Evolutionary conservation across 2,329 filamentous ascomycete species (phyloP).

Genomic region (Claviceps pazoutovae): DNA sequence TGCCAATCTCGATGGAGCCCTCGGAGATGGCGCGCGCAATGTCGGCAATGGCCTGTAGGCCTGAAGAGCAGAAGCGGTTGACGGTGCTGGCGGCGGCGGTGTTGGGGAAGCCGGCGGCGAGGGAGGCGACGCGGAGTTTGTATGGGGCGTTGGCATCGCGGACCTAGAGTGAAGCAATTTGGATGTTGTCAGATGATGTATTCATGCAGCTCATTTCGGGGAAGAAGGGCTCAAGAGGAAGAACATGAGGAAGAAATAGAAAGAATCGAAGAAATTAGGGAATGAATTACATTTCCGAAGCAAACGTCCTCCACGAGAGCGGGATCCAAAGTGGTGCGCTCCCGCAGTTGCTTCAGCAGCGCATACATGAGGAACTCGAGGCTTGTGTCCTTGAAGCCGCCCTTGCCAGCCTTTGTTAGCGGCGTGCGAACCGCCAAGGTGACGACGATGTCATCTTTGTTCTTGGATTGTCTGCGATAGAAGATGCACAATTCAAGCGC

Average conservation of each 20-base stretch:
- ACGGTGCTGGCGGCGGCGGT: constrained; percentile 68
- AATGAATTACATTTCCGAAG: constrained; percentile 61
- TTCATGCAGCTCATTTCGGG: too few species aligned
- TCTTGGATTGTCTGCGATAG: constrained; percentile 56
- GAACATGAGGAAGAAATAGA: background rate
- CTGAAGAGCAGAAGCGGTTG: constrained; percentile 96
- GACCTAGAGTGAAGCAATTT: constrained; percentile 38
- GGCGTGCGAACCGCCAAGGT: constrained; percentile 84
- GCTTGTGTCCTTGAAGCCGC: constrained; percentile 85
- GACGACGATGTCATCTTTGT: constrained; percentile 92
- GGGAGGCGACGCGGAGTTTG: constrained; percentile 74
- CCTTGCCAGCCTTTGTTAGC: constrained; percentile 76
- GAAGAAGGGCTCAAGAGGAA: background rate
- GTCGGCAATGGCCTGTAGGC: constrained; percentile 87
- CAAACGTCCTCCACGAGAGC: constrained; percentile 78
- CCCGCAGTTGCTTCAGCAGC: constrained; percentile 60
- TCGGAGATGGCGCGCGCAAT: constrained; percentile 75
- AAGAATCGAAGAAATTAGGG: too few species aligned
- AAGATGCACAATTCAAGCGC: too few species aligned
- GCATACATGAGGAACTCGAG: constrained; percentile 80
- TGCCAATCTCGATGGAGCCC: constrained; percentile 73
- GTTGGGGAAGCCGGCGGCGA: constrained; percentile 88
- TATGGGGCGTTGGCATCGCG: constrained; percentile 77
- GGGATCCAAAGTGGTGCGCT: constrained; percentile 65
- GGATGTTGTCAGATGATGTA: background rate